Evolutionary conservation across 805 yeast species (phyloP).

Genomic region (Kodamaea lidongshanica): DNA sequence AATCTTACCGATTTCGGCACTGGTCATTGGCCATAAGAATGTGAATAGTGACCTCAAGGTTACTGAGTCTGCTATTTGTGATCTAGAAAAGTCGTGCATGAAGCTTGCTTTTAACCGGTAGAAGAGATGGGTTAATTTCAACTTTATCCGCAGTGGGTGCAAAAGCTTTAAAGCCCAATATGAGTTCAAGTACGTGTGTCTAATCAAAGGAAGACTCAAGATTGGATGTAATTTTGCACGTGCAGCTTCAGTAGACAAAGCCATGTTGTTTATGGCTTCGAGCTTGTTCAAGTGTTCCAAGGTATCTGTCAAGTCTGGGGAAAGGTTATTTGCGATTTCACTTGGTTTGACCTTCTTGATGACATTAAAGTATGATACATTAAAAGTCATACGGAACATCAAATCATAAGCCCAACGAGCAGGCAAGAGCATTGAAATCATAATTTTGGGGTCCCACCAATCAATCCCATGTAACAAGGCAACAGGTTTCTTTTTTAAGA

Average conservation of each 20-base stretch:
- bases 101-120: constrained; percentile 29
- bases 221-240: constrained; percentile 1
- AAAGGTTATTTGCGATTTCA: constrained; percentile 27
- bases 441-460: constrained; percentile 24
- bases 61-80: constrained; percentile 18
- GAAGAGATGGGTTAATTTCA: constrained; percentile 2
- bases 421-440: constrained; percentile 32
- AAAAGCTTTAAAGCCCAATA: too few relatives aligned
- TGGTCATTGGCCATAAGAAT: constrained; percentile 34
- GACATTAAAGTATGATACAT: constrained; percentile 27
- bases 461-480: constrained; percentile 18
- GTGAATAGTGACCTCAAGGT: constrained; percentile 28
- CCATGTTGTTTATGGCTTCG: constrained; percentile 4
- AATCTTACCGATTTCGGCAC: constrained; percentile 27
- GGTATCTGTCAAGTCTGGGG: constrained; percentile 15
- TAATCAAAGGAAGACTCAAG: constrained; percentile 4
- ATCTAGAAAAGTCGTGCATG: constrained; percentile 27
- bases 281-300: constrained; percentile 18
- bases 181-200: constrained; percentile 1
- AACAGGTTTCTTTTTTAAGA: neutral
- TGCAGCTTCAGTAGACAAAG: constrained; percentile 1
- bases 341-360: constrained; percentile 25
- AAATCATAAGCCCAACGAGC: constrained; percentile 33
- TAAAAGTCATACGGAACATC: constrained; percentile 26
- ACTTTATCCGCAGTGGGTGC: too few relatives aligned